Evolutionary conservation across 192 early-diverging fungal species (phyloP).

Genomic region (Gamsiella multidivaricata): DNA sequence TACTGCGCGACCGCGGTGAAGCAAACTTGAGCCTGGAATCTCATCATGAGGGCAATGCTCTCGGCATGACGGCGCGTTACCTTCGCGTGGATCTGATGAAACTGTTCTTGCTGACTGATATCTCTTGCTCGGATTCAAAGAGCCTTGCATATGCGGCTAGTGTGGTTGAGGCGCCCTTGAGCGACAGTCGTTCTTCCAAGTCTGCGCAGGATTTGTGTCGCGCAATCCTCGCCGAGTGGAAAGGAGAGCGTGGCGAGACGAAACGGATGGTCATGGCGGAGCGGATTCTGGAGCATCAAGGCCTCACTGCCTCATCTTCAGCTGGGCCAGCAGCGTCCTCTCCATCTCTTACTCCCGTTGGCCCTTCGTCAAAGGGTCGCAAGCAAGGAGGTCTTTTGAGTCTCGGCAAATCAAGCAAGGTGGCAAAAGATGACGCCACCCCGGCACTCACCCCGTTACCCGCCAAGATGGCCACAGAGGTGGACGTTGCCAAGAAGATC

Average conservation of each 20-base stretch:
- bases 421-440: constrained; percentile 2
- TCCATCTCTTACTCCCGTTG: constrained; percentile 1
- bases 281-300: constrained; percentile 45
- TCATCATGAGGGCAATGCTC: constrained; percentile 38
- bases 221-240: constrained; percentile 28
- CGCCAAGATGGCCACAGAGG: constrained; percentile 23
- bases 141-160: constrained; percentile 31
- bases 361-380: constrained; percentile 4
- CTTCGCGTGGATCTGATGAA: constrained; percentile 49
- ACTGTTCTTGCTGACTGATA: constrained; percentile 38
- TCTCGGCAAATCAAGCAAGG: constrained; percentile 24
- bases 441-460: not conserved
- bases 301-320: constrained; percentile 6
- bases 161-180: constrained; percentile 45
- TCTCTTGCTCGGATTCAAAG: constrained; percentile 38
- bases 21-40: constrained; percentile 41
- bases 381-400: constrained; percentile 35
- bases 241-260: constrained; percentile 44
- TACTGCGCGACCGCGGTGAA: constrained; percentile 34
- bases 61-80: constrained; percentile 42
- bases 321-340: constrained; percentile 7
- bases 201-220: constrained; percentile 29
- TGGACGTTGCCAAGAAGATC: constrained; percentile 43
- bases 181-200: constrained; percentile 39
- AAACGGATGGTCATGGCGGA: constrained; percentile 53